Percentiles rank a stretch among this genome's conserved stretches.
phyloP scores from a whole-genome alignment of 1,284 basidiomycete species.

The Trametes sp. region DNA sequence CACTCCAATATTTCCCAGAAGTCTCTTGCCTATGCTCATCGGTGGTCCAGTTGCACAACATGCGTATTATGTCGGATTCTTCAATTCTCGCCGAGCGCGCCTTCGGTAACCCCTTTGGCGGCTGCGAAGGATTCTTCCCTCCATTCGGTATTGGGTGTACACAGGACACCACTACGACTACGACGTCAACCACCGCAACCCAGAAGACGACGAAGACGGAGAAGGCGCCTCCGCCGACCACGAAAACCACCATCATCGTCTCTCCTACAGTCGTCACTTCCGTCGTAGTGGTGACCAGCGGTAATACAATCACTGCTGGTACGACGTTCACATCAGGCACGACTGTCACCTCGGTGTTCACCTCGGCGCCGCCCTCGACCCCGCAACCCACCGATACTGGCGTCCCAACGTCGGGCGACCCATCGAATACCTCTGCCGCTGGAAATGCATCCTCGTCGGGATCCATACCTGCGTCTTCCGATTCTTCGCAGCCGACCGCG shows the following conservation, averaged over 20 bases:
- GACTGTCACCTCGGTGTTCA: slow-evolving; percentile 2
- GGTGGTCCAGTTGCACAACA: neutral
- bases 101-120: slow-evolving; percentile 9
- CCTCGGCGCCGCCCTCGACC: neutral
- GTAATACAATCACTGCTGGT: slow-evolving; percentile 5
- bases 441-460: neutral
- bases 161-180: neutral
- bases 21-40: too few relatives aligned
- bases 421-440: neutral
- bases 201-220: neutral
- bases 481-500: neutral
- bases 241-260: slow-evolving; percentile 12
- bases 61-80: neutral
- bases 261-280: slow-evolving; percentile 21
- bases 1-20: neutral
- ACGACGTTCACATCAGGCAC: slow-evolving; percentile 13
- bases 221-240: neutral
- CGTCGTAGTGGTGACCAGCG: slow-evolving; percentile 8
- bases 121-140: slow-evolving; percentile 4
- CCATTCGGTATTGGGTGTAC: slow-evolving; percentile 5
- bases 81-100: neutral
- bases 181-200: neutral
- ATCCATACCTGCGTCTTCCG: neutral
- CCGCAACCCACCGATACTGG: neutral
- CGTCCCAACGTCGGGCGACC: neutral